A percentile compares a stretch with the other conserved stretches of the same genome.
Conservation (phyloP, 139 green algal genomes). For the Desmodesmus armatus region DNA sequence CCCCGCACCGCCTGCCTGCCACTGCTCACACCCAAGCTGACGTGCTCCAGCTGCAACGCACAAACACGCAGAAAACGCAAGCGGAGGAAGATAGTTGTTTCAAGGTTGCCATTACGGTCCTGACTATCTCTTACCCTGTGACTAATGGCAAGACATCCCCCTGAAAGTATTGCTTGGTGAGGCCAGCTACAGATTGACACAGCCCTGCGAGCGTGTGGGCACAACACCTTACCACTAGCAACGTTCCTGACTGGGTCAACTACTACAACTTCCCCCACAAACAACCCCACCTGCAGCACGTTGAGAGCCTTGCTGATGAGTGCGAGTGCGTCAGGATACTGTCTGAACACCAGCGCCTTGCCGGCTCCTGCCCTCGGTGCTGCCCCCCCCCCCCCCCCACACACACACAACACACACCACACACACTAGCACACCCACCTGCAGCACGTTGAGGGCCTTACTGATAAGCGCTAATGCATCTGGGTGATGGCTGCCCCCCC, state of each 20-base stretch:
- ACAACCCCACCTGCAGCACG: not conserved
- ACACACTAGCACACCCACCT: not conserved
- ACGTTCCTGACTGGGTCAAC: no score
- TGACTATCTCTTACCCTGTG: no score
- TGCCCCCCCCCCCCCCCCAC: no score
- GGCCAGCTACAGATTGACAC: no score
- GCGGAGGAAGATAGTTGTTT: no score
- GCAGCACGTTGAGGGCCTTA: constrained; percentile 37
- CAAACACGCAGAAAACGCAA: not conserved
- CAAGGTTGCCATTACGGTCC: no score
- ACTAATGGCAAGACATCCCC: not conserved
- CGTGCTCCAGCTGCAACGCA: constrained; percentile 30
- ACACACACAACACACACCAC: no score
- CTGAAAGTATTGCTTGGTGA: no score
- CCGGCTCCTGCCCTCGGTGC: no score
- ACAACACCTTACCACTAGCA: no score
- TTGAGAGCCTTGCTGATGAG: constrained; percentile 55
- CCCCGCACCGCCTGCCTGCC: not conserved
- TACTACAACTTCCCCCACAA: no score
- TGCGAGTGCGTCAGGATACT: constrained; percentile 70
- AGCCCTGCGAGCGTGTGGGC: no score
- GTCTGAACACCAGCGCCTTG: constrained; percentile 71
- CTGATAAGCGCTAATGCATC: constrained; percentile 67
- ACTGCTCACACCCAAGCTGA: constrained; percentile 17
- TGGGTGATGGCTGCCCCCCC: constrained; percentile 64